Evolutionary conservation across 1,284 basidiomycete species (phyloP), one percentile per base, ranked within the genome.

Genomic region (Earliella scabrosa): DNA sequence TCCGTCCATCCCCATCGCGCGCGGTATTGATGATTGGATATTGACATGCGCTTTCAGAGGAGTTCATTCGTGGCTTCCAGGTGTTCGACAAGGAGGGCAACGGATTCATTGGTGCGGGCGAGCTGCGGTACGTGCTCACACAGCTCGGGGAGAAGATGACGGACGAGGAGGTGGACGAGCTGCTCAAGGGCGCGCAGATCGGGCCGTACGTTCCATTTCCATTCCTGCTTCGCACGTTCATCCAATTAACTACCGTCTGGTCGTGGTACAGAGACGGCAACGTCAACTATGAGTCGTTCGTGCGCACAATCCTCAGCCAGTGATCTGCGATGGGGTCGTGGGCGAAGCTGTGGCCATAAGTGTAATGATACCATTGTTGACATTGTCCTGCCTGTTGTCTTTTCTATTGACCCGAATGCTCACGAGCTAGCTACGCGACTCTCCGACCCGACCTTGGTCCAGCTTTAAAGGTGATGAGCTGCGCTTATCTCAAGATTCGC

Each of bases 41-140:
- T 26, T 10, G 21, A 24, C 39, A 18, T 20, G 7, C 16, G n/a
- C 43, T 11, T n/a, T 13, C 73, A 96, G 97, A 98, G 81, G 97
- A 99, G 72, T 99, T 98, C 77, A 94, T 98, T 69, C 94, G 97
- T 53, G 97, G 96, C 9, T 99, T 99, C 85, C 96, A 98, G 71
- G 97, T 99, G 18, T 99, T 99, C 65, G 97, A 98, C 77, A 98
- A 98, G 77, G 95, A 97, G 61, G 95, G 94, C 40, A 97, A 97
- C 67, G 97, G 97, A 0, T 95, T 91, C 77, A 98, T 98, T 68
- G 95, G 95, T 50, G 94, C 91, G 24, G 95, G 95, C 48, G 87
- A 88, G 75, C 82, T 98, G 62, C 85, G 95, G 74, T 98, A 98
- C 73, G 95, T 98, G 38, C 83, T 98, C 40, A 98, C 96, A 14